Evolutionary conservation across 768 basidiomycete genomes (phyloP).

Genomic region (Xerocomus brunneocitrinus): DNA sequence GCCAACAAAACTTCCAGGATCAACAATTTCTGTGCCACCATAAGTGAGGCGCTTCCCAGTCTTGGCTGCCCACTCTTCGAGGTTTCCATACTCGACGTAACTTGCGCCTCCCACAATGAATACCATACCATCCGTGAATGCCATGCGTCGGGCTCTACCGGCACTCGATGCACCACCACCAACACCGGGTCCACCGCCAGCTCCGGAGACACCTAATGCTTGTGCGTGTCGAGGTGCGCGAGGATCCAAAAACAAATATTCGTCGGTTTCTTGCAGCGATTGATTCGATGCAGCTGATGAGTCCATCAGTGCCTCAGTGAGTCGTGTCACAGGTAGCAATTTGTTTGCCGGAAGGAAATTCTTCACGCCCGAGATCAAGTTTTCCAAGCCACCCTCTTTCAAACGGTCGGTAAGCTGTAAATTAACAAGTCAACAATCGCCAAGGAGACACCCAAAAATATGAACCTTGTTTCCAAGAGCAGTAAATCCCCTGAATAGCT

Average conservation of each 20-base stretch:
- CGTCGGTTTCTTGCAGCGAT: constrained; percentile 94
- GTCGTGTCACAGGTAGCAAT: constrained; percentile 84
- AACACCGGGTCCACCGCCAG: constrained; percentile 41
- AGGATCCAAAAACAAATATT: constrained; percentile 92
- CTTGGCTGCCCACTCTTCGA: constrained; percentile 87
- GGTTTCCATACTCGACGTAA: constrained; percentile 95
- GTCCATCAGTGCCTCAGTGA: constrained; percentile 97
- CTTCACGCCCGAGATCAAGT: constrained; percentile 95
- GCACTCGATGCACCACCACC: constrained; percentile 28
- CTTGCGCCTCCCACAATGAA: constrained; percentile 97
- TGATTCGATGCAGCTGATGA: constrained; percentile 90
- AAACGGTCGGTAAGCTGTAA: constrained; percentile 83
- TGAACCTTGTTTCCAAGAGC: constrained; percentile 83
- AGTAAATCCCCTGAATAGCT: constrained; percentile 92
- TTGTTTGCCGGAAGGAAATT: constrained; percentile 96
- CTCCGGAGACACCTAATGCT: constrained; percentile 45
- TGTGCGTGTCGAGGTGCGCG: constrained; percentile 60
- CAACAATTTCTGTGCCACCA: constrained; percentile 92
- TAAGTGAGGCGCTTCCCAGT: constrained; percentile 86
- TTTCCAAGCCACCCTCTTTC: constrained; percentile 95
- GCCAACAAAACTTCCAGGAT: constrained; percentile 80
- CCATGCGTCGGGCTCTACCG: constrained; percentile 57
- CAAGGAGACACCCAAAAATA: constrained; percentile 1
- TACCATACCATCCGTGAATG: constrained; percentile 83
- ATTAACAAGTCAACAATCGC: background rate